Conservation (phyloP, 2,329 filamentous ascomycete species). For the Ophiostoma montium region DNA sequence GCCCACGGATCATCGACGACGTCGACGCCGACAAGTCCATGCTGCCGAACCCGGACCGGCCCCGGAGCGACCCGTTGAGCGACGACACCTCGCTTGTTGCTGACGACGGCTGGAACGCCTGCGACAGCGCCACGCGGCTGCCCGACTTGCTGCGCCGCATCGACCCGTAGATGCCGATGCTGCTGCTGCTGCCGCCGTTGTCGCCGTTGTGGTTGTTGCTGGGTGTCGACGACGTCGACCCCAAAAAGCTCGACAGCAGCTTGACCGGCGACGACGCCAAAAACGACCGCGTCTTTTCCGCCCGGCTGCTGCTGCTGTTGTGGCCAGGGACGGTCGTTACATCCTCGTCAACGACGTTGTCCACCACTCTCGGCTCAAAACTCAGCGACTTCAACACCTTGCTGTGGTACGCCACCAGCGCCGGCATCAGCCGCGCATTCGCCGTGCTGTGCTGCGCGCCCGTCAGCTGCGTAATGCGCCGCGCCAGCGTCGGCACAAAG, state of each 20-base stretch:
- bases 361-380: slow-evolving; percentile 21
- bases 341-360: background rate
- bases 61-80: slow-evolving; percentile 39
- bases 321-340: background rate
- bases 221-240: background rate
- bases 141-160: slow-evolving; percentile 6
- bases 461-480: slow-evolving; percentile 58
- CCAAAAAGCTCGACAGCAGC: slow-evolving; percentile 69
- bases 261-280: slow-evolving; percentile 81
- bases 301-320: slow-evolving; percentile 38
- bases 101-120: background rate
- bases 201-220: too few relatives aligned
- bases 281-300: slow-evolving; percentile 53
- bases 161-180: slow-evolving; percentile 16
- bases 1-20: too few relatives aligned
- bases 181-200: background rate
- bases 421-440: slow-evolving; percentile 49
- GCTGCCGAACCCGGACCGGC: slow-evolving; percentile 28
- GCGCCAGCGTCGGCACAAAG: slow-evolving; percentile 60
- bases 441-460: slow-evolving; percentile 54
- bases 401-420: slow-evolving; percentile 63
- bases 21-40: too few relatives aligned
- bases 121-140: slow-evolving; percentile 2
- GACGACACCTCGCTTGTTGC: slow-evolving; percentile 24
- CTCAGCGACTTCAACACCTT: slow-evolving; percentile 60